These are phyloP conservation scores for Macrophomina phaseolina DNA, from an alignment of 2,329 filamentous ascomycete genomes.

Conservation along the genomic window DNA sequence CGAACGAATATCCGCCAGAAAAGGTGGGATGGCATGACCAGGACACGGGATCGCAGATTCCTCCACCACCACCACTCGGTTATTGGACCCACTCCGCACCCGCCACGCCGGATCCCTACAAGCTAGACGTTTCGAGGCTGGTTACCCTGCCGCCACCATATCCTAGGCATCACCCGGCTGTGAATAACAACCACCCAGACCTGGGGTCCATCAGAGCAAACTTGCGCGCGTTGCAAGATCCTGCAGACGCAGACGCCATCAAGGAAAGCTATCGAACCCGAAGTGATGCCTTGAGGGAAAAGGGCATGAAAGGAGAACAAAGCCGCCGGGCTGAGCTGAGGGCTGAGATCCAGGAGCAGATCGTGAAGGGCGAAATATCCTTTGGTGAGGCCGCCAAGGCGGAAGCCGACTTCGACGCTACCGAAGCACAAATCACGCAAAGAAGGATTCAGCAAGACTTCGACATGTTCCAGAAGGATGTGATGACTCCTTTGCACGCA, in stretches of 20 bases:
- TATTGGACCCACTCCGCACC: constrained; percentile 45
- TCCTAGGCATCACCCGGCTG: constrained; percentile 90
- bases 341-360: constrained; percentile 76
- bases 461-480: constrained; percentile 79
- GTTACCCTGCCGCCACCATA: constrained; percentile 94
- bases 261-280: constrained; percentile 62
- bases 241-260: constrained; percentile 72
- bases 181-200: constrained; percentile 94
- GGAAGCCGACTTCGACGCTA: constrained; percentile 73
- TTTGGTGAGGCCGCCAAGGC: constrained; percentile 84
- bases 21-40: constrained; percentile 66
- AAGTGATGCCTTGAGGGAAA: constrained; percentile 61
- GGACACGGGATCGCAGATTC: constrained; percentile 22
- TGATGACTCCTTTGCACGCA: constrained; percentile 83
- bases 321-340: constrained; percentile 71
- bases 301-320: constrained; percentile 59
- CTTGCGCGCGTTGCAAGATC: constrained; percentile 74
- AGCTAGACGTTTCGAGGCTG: constrained; percentile 86
- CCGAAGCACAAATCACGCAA: constrained; percentile 73
- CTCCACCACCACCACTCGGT: constrained; percentile 49
- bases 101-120: constrained; percentile 56
- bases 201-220: constrained; percentile 76
- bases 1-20: constrained; percentile 68
- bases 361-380: constrained; percentile 76
- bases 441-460: constrained; percentile 80